Evolutionary conservation across 2,329 filamentous ascomycete genomes (phyloP), one percentile per base, ranked within the genome.

Genomic region (Microascus cirrosus): DNA sequence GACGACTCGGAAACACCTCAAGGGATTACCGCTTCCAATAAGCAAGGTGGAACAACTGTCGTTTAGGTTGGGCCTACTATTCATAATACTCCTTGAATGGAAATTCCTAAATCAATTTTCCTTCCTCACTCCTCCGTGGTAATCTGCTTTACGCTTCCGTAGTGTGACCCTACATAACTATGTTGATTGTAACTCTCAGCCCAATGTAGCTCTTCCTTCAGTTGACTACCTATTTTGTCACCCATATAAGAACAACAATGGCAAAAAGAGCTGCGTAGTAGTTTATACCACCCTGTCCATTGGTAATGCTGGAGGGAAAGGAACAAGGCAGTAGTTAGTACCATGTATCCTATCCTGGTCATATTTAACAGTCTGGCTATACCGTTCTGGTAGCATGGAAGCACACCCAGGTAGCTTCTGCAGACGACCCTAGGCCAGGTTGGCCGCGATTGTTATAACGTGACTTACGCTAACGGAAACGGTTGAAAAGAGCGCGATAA

Each of bases 271-370:
- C 76, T 25, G 79, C 66, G 51, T 71, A 74, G 63, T 79, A 79
- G 65, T 79, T 91, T 87, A 90, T 90, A 81, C 89, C 63, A 72
- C 81, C 0, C 78, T 75, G 0, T 82, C 83, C 1, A 86, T 84
- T 0, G 85, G 85, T 3, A 84, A 65, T 8, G 77, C 77, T 0
- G 87, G 87, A 2, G 87, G 87, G 70, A 90, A 89, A 90, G 77
- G 70, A 90, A 90, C 0, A 91, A 75, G 1, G 90, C 82, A 0
- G 86, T 90, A 0, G 87, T 90, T n/a, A 90, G 68, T 13, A 82
- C 71, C 1, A 85, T 81, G 70, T 86, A 91, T 0, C 73, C 73
- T 53, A 91, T 75, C 5, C 87, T 85, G 32, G 67, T 62, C 7
- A 64, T 62, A 45, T n/a, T 74, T 67, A 13, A 12, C 36, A 13